These are phyloP conservation scores for Buxus sempervirens DNA, from an alignment of 164 flowering plant genomes.

Conservation along the genomic window DNA sequence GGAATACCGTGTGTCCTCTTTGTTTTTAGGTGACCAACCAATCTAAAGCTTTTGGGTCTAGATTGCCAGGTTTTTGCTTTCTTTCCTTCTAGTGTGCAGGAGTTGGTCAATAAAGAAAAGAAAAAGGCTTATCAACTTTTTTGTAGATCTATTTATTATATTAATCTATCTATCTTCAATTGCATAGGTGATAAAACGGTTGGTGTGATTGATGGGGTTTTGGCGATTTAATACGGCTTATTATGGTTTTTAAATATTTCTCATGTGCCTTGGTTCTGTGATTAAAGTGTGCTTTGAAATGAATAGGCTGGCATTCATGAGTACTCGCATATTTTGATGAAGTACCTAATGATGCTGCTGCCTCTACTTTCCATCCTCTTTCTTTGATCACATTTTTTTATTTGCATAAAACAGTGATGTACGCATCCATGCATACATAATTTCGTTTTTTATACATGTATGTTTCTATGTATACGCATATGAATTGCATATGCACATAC, in stretches of 20 bases:
- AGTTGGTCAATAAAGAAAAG: not conserved
- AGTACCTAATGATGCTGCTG: constrained; percentile 6
- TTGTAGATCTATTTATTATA: not conserved
- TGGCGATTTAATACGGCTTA: not conserved
- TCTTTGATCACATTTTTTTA: not conserved
- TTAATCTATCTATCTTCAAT: not conserved
- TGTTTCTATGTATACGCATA: no score
- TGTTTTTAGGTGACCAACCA: constrained; percentile 18
- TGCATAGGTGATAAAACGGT: not conserved
- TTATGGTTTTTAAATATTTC: not conserved
- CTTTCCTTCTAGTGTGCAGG: not conserved
- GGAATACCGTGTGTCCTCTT: constrained; percentile 5
- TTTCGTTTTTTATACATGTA: no score
- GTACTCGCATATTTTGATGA: constrained; percentile 7
- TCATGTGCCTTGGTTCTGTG: not conserved
- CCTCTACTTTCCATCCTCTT: constrained; percentile 3
- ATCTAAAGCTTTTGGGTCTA: constrained; percentile 13
- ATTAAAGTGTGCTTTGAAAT: not conserved
- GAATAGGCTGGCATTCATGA: constrained; percentile 6
- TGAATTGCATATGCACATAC: no score
- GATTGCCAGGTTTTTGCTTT: not conserved
- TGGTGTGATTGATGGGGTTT: not conserved
- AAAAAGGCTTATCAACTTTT: not conserved
- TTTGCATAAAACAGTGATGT: not conserved
- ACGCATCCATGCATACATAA: no score